A percentile compares a stretch with the other conserved stretches of the same genome.
Conservation (phyloP, 2,329 filamentous ascomycete genomes). For the Hypoxylon sp. region DNA sequence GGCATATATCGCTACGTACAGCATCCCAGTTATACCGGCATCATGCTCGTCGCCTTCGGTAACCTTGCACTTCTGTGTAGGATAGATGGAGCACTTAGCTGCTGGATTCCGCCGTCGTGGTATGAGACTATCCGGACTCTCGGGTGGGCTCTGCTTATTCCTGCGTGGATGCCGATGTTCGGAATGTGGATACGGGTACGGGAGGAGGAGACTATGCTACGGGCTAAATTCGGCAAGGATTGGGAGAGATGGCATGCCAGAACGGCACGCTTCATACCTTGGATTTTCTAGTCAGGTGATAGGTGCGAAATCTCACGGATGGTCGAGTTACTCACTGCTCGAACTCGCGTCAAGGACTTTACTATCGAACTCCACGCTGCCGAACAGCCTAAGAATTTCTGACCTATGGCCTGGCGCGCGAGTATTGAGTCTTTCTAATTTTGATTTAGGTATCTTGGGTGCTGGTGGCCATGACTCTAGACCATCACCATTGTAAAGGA, state of each 20-base stretch:
- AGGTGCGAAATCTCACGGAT: background rate
- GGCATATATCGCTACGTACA: constrained; percentile 64
- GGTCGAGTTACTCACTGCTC: too few relatives aligned
- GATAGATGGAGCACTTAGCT: constrained; percentile 56
- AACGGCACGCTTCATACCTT: constrained; percentile 64
- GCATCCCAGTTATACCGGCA: constrained; percentile 65
- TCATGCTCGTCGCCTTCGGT: constrained; percentile 52
- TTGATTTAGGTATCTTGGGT: too few relatives aligned
- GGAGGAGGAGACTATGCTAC: constrained; percentile 66
- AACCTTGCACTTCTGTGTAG: constrained; percentile 53
- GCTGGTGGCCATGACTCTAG: too few relatives aligned
- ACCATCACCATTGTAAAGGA: too few relatives aligned
- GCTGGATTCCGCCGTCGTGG: constrained; percentile 53
- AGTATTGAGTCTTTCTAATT: too few relatives aligned
- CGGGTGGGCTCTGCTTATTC: constrained; percentile 19
- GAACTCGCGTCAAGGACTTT: too few relatives aligned
- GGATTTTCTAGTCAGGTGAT: constrained; percentile 50
- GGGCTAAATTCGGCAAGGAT: constrained; percentile 58
- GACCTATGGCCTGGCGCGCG: too few relatives aligned
- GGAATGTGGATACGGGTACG: constrained; percentile 54
- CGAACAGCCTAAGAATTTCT: too few relatives aligned
- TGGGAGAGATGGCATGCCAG: constrained; percentile 63
- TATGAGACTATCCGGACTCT: constrained; percentile 24
- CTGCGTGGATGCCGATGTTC: constrained; percentile 41
- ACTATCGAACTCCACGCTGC: too few relatives aligned